Evolutionary conservation across 192 early-diverging fungal species (phyloP), one percentile per base, ranked within the genome.

Genomic region (Martensiomyces pterosporus): DNA sequence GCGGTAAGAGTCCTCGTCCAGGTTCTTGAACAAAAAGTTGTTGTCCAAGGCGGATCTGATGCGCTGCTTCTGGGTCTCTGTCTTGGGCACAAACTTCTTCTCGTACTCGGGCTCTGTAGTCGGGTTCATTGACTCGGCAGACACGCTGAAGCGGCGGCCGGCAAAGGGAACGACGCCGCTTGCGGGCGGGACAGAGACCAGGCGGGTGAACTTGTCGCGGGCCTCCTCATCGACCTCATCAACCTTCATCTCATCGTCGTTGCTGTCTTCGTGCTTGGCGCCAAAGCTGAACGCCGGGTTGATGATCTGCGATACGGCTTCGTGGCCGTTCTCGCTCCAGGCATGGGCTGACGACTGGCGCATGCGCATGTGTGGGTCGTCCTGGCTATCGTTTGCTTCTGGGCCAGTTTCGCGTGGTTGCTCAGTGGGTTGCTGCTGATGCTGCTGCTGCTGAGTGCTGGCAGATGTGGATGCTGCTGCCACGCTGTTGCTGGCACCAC

Each of bases 41-140:
- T 79, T 89, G 38, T 71, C 69, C 40, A 97, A 88, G n/a, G 88
- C 81, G 3, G 66, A 45, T 34, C 84, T 76, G 62, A 97, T 96
- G 24, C 96, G 81, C 25, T 80, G 54, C 40, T 84, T 78, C 60
- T 99, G 96, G 43, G 85, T 88, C 9, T 79, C 79, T 2, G 90
- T 81, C 70, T 99, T 99, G 23, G 88, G 87, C 46, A 96, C 85
- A 52, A 91, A 81, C 37, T 85, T 80, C 59, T 93, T 92, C 18
- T 84, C 80, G 63, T 85, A 97, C 52, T 88, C 85, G 26, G 82
- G 80, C 40, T 81, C 77, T 2, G 67, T 61, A 12, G 88, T 82
- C 9, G 96, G 96, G 15, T 91, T 87, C 87, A 97, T 96, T 29
- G 92, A 94, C 72, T 99, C 94, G 17, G 96, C 94, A 25, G 84